These are phyloP conservation scores for Lablab purpureus DNA, from an alignment of 306 rosid species.

Conservation along the genomic window DNA sequence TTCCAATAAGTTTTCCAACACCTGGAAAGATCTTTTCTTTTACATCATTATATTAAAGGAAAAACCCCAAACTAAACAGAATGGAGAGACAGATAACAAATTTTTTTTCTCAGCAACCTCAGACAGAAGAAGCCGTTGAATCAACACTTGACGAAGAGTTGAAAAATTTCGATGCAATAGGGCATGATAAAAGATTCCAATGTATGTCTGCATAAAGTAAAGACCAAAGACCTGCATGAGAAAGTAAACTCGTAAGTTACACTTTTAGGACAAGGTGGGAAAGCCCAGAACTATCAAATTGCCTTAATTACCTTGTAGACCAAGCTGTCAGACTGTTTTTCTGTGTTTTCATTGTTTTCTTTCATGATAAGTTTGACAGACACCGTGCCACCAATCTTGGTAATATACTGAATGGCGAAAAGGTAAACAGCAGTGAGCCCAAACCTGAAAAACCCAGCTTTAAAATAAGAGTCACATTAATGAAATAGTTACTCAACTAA, in stretches of 20 bases:
- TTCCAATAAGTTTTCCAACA: constrained; percentile 88
- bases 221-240: constrained; percentile 91
- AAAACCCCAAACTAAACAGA: constrained; percentile 23
- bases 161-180: constrained; percentile 84
- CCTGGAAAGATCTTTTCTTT: constrained; percentile 59
- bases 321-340: constrained; percentile 93
- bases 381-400: constrained; percentile 76
- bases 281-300: background rate
- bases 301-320: constrained; percentile 81
- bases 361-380: constrained; percentile 81
- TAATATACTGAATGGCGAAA: constrained; percentile 80
- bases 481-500: constrained; percentile 26
- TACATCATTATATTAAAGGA: constrained; percentile 35
- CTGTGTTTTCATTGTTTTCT: constrained; percentile 86
- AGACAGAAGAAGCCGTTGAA: constrained; percentile 92
- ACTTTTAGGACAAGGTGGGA: constrained; percentile 29
- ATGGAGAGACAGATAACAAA: constrained; percentile 20
- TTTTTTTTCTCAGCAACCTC: constrained; percentile 62
- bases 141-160: constrained; percentile 88
- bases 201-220: constrained; percentile 96
- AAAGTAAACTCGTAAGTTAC: constrained; percentile 39
- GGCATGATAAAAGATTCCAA: constrained; percentile 97
- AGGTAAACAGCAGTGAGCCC: constrained; percentile 86
- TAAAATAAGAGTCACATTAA: constrained; percentile 29
- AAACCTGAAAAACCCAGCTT: constrained; percentile 67